Conservation (phyloP, 164 flowering plant genomes). For the Berberis vulgaris region DNA sequence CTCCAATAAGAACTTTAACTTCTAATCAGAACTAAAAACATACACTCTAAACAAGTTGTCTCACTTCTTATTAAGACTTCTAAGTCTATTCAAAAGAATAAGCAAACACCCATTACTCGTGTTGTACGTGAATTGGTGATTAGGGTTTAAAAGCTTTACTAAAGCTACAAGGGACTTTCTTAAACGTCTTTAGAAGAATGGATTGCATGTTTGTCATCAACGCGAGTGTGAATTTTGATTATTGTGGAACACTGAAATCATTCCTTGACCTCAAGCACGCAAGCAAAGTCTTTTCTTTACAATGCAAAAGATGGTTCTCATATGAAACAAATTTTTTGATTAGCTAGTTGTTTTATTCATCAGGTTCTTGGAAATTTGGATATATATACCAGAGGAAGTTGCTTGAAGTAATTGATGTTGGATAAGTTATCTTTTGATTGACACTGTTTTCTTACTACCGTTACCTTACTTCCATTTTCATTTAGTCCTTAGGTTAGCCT, state of each 20-base stretch:
- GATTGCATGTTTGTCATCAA: constrained; percentile 90
- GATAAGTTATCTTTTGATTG: constrained; percentile 23
- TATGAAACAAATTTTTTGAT: constrained; percentile 1
- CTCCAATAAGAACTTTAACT: too few species aligned
- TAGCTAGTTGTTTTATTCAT: not conserved
- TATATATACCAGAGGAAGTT: constrained; percentile 81
- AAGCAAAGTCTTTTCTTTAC: constrained; percentile 37
- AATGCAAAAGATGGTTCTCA: not conserved
- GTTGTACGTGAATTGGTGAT: not conserved
- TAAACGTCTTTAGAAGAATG: constrained; percentile 68
- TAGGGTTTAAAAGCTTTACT: constrained; percentile 81
- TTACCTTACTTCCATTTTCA: not conserved
- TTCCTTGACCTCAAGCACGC: constrained; percentile 95
- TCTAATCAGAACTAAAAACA: too few species aligned
- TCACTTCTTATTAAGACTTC: too few species aligned
- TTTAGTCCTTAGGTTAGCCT: too few species aligned
- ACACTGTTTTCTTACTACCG: not conserved
- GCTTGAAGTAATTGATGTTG: constrained; percentile 82
- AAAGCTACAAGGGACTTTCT: constrained; percentile 86
- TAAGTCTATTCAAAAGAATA: too few species aligned
- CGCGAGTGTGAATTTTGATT: constrained; percentile 90
- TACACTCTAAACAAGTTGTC: too few species aligned
- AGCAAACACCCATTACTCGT: too few species aligned
- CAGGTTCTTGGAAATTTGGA: constrained; percentile 68
- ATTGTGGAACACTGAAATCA: constrained; percentile 71